phyloP scores from a whole-genome alignment of 129 eudicot species.

The Flaveria sonorensis region DNA sequence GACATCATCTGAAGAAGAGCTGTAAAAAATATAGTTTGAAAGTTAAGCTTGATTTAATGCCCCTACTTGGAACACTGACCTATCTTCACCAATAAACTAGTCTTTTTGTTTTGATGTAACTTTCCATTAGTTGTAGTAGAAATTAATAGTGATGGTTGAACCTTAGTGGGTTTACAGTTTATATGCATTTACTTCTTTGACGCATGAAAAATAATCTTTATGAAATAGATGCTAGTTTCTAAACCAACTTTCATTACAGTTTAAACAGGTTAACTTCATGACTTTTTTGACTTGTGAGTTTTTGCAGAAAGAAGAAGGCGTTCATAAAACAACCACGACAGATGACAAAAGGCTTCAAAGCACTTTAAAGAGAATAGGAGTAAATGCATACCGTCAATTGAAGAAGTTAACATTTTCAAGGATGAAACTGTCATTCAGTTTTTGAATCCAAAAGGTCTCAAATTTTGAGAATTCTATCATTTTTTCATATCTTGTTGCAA shows the following conservation, averaged over 20 bases:
- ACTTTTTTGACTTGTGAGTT: background rate
- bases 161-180: too few species aligned
- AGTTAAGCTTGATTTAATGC: too few species aligned
- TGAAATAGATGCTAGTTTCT: background rate
- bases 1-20: too few species aligned
- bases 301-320: constrained; percentile 84
- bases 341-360: constrained; percentile 84
- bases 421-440: constrained; percentile 85
- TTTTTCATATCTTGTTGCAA: background rate
- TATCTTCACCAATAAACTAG: too few species aligned
- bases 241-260: background rate
- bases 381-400: constrained; percentile 72
- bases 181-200: too few species aligned
- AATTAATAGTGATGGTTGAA: too few species aligned
- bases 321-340: constrained; percentile 79
- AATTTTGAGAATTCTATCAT: background rate
- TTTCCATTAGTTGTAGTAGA: too few species aligned
- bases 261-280: background rate
- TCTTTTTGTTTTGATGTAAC: too few species aligned
- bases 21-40: too few species aligned
- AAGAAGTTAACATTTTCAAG: constrained; percentile 81
- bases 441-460: constrained; percentile 65
- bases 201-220: background rate
- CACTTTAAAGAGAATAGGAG: constrained; percentile 82
- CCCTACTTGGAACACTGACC: too few species aligned